These are phyloP conservation scores for Xylaria palmicola DNA, from an alignment of 495 filamentous ascomycete species.

Conservation along the genomic window DNA sequence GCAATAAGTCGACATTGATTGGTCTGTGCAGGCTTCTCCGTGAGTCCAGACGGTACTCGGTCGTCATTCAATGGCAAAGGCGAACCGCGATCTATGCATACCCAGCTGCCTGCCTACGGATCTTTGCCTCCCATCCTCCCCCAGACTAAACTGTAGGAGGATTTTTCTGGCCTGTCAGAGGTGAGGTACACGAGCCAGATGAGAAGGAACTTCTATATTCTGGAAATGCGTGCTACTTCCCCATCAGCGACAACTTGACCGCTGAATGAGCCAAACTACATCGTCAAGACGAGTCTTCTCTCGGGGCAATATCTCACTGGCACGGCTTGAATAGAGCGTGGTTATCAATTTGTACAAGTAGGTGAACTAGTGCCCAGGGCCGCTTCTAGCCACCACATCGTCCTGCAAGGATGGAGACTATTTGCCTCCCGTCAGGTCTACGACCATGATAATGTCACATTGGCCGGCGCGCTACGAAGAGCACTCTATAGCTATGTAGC, in stretches of 20 bases:
- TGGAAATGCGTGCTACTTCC: background rate
- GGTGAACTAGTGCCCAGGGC: conserved; percentile 18
- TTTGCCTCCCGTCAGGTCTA: background rate
- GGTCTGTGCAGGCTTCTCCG: background rate
- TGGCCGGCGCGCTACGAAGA: background rate
- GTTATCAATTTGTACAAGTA: conserved; percentile 6
- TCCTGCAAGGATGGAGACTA: background rate
- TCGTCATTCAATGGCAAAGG: background rate
- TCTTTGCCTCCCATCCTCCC: background rate
- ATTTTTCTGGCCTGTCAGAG: background rate
- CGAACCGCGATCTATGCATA: background rate
- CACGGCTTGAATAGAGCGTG: conserved; percentile 12
- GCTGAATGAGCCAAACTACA: background rate
- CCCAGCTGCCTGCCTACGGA: background rate
- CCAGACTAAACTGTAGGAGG: background rate
- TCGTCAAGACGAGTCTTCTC: background rate
- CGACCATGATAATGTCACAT: no score
- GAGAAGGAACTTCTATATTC: background rate
- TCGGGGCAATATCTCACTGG: background rate
- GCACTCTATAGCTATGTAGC: background rate
- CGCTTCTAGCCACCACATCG: conserved; percentile 20
- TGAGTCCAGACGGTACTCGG: conserved; percentile 13
- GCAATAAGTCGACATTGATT: background rate
- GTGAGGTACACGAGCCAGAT: background rate
- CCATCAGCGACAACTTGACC: background rate